These are phyloP conservation scores for Obelidium mucronatum DNA, from an alignment of 192 early-diverging fungal species.

Conservation along the genomic window DNA sequence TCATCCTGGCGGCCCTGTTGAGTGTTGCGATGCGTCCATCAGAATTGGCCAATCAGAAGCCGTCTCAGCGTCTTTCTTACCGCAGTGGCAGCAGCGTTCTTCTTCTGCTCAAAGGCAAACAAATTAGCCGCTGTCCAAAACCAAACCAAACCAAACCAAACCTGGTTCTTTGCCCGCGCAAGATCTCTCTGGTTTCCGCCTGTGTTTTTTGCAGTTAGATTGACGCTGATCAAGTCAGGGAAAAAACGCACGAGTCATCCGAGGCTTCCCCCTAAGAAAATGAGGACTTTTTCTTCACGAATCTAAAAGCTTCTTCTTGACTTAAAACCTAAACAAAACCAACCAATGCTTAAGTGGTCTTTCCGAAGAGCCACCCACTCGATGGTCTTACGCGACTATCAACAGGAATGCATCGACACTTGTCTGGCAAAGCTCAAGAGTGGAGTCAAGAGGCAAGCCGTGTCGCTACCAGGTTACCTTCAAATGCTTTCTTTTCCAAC, in stretches of 20 bases:
- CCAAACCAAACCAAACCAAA: background rate
- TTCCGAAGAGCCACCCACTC: background rate
- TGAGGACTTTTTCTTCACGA: too few relatives aligned
- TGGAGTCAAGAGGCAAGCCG: constrained; percentile 77
- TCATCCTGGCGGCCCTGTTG: constrained; percentile 20
- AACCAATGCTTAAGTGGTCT: background rate
- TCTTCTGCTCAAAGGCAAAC: constrained; percentile 1
- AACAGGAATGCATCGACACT: constrained; percentile 82
- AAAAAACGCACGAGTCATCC: background rate
- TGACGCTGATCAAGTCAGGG: background rate
- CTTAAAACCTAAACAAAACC: background rate
- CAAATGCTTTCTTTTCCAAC: constrained; percentile 1
- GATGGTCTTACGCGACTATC: constrained; percentile 65
- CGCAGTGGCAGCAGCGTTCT: constrained; percentile 7
- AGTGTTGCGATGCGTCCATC: background rate
- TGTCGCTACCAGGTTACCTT: constrained; percentile 77
- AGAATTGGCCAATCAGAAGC: background rate
- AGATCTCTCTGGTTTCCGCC: constrained; percentile 37
- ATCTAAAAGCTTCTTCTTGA: background rate
- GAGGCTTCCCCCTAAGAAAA: constrained; percentile 9
- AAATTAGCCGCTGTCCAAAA: background rate
- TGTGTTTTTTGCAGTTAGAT: background rate
- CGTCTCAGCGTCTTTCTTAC: background rate
- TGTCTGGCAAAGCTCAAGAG: constrained; percentile 59
- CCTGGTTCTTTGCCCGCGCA: constrained; percentile 23